These are phyloP conservation scores for Pyricularia pennisetigena DNA, from an alignment of 2,329 filamentous ascomycete species.

Conservation along the genomic window DNA sequence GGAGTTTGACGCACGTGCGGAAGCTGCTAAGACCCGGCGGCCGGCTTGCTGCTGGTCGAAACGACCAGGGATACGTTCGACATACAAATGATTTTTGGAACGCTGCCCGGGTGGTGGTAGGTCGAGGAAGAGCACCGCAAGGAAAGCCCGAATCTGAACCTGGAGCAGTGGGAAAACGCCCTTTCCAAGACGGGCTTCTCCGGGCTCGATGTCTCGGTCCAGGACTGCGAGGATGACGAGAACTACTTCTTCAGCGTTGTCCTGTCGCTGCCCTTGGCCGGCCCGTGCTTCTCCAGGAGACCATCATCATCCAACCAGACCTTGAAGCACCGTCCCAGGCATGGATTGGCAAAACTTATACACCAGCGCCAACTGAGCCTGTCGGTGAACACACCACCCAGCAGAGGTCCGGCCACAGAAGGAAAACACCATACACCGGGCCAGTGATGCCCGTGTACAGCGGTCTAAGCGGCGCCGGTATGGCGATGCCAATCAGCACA, in stretches of 20 bases:
- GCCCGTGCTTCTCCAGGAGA: neutral
- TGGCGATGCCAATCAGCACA: conserved; percentile 45
- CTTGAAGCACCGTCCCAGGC: neutral
- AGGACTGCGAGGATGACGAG: conserved; percentile 14
- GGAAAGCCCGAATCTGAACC: neutral
- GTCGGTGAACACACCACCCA: conserved; percentile 43
- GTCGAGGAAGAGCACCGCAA: conserved; percentile 1
- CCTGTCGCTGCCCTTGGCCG: conserved; percentile 8
- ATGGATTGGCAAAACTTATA: neutral
- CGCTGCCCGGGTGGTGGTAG: conserved; percentile 4
- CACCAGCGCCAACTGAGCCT: conserved; percentile 28
- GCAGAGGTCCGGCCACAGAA: conserved; percentile 41
- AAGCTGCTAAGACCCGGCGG: conserved; percentile 23
- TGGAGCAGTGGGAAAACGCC: conserved; percentile 13
- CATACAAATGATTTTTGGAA: conserved; percentile 3
- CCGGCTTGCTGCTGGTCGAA: conserved; percentile 18
- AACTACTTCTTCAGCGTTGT: conserved; percentile 14
- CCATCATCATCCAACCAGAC: neutral
- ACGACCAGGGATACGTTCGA: conserved; percentile 3
- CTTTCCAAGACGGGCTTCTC: conserved; percentile 14
- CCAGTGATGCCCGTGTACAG: conserved; percentile 48
- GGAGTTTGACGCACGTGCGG: conserved; percentile 12
- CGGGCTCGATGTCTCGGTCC: conserved; percentile 14
- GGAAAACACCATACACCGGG: conserved; percentile 43
- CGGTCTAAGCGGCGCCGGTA: conserved; percentile 50